Conservation (phyloP, 805 yeast genomes). For the Yarrowia sp. region DNA sequence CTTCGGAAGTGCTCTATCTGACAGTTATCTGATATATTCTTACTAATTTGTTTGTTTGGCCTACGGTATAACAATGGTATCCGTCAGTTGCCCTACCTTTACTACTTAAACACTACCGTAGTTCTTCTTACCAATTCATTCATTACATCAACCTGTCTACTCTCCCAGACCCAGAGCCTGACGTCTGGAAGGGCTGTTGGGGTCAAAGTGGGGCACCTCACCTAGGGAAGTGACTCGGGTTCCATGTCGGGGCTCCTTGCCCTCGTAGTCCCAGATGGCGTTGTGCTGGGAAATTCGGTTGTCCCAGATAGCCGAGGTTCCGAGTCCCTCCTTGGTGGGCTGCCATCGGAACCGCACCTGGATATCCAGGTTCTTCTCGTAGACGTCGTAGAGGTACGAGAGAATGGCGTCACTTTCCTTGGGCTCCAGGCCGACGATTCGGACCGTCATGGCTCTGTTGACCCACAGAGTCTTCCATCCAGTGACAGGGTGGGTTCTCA, state of each 20-base stretch:
- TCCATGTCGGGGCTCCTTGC: constrained; percentile 50
- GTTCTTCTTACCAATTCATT: no score
- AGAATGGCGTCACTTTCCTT: constrained; percentile 60
- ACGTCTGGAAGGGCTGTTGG: constrained; percentile 46
- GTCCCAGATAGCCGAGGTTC: constrained; percentile 67
- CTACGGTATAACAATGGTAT: no score
- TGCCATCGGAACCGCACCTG: constrained; percentile 63
- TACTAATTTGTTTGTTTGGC: no score
- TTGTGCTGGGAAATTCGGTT: constrained; percentile 63
- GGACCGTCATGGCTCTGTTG: constrained; percentile 59
- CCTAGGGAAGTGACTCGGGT: constrained; percentile 62
- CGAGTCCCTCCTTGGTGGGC: constrained; percentile 53
- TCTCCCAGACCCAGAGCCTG: constrained; percentile 6
- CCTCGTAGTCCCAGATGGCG: constrained; percentile 61
- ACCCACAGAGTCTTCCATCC: constrained; percentile 67
- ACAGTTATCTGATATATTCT: no score
- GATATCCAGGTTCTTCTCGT: constrained; percentile 61
- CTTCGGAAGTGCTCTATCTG: no score
- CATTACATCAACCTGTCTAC: background rate
- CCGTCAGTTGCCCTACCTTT: no score
- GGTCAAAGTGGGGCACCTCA: constrained; percentile 60
- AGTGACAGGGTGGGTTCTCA: constrained; percentile 70
- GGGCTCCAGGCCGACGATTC: constrained; percentile 61
- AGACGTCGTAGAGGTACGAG: constrained; percentile 56
- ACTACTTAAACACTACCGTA: no score